These are phyloP conservation scores for Russula foetens DNA, from an alignment of 768 basidiomycete species.

Conservation along the genomic window DNA sequence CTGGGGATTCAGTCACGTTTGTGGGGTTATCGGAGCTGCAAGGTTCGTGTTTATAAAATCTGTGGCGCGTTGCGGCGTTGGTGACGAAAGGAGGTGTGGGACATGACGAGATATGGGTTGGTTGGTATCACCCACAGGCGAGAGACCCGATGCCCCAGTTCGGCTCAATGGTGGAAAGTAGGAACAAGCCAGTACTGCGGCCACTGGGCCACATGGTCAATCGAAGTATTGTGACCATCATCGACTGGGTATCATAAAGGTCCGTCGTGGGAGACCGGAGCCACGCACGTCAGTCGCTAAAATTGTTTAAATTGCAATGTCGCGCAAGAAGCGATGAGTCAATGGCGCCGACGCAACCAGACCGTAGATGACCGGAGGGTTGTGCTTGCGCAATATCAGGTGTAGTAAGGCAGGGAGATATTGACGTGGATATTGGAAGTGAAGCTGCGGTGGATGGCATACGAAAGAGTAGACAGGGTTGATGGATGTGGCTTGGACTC, in stretches of 20 bases:
- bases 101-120: too few relatives aligned
- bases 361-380: constrained; percentile 44
- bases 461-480: background rate
- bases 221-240: constrained; percentile 53
- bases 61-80: too few relatives aligned
- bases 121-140: too few relatives aligned
- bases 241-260: constrained; percentile 56
- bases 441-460: constrained; percentile 24
- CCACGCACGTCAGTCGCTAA: constrained; percentile 46
- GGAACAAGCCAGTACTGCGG: too few relatives aligned
- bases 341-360: constrained; percentile 38
- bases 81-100: too few relatives aligned
- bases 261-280: constrained; percentile 47
- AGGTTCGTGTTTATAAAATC: too few relatives aligned
- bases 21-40: too few relatives aligned
- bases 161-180: too few relatives aligned
- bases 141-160: too few relatives aligned
- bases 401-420: constrained; percentile 29
- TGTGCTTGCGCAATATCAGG: constrained; percentile 51
- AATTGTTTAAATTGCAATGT: constrained; percentile 55
- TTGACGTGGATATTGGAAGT: constrained; percentile 33
- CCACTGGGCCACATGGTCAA: constrained; percentile 39
- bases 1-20: too few relatives aligned
- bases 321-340: constrained; percentile 34
- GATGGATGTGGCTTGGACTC: background rate